phyloP scores from a whole-genome alignment of 2,329 filamentous ascomycete species.

The Ophiosphaerella herpotricha region DNA sequence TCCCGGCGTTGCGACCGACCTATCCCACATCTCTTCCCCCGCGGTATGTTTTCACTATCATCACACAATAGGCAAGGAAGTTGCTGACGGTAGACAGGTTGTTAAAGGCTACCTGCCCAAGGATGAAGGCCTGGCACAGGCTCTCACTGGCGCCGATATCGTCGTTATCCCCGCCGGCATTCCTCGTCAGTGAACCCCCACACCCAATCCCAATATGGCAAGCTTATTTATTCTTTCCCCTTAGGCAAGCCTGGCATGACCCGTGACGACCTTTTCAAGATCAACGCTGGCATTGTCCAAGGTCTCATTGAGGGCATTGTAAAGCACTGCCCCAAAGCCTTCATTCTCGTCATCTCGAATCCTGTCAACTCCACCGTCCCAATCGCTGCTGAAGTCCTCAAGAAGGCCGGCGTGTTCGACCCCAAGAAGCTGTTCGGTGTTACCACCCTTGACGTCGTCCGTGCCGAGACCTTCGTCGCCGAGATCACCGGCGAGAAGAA shows the following conservation, averaged over 20 bases:
- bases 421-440: constrained; percentile 96
- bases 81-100: constrained; percentile 57
- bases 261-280: constrained; percentile 99
- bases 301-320: constrained; percentile 87
- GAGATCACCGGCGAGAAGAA: constrained; percentile 81
- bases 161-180: constrained; percentile 98
- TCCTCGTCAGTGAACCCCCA: constrained; percentile 68
- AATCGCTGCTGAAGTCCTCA: constrained; percentile 95
- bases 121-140: constrained; percentile 80
- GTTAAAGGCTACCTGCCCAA: constrained; percentile 85
- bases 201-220: not conserved
- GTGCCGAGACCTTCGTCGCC: constrained; percentile 94
- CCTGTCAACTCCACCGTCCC: constrained; percentile 99
- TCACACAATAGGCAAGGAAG: constrained; percentile 6
- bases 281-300: constrained; percentile 98
- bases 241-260: constrained; percentile 97
- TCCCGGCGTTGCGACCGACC: constrained; percentile 91
- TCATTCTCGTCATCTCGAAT: constrained; percentile 97
- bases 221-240: constrained; percentile 17
- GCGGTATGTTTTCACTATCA: constrained; percentile 62
- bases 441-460: constrained; percentile 97
- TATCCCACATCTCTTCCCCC: constrained; percentile 93
- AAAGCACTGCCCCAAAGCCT: constrained; percentile 88
- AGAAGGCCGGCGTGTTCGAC: constrained; percentile 91
- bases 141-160: constrained; percentile 91